phyloP scores from a whole-genome alignment of 805 yeast genomes.

The Starmerella etchellsii region DNA sequence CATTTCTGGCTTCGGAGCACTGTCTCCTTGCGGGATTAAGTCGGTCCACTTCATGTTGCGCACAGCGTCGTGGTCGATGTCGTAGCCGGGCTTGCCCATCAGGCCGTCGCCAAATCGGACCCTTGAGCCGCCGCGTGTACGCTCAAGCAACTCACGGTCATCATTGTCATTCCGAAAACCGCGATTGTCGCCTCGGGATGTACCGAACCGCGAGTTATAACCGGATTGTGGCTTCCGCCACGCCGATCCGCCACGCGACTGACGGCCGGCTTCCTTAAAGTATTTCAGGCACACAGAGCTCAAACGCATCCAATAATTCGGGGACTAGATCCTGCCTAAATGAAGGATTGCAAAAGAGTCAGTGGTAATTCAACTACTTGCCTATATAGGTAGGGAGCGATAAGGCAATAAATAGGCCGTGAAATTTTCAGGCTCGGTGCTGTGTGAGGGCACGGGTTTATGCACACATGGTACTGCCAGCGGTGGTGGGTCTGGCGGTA shows the following conservation, averaged over 20 bases:
- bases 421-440: no score
- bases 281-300: background rate
- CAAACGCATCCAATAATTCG: background rate
- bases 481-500: no score
- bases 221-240: background rate
- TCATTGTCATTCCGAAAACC: background rate
- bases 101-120: conserved; percentile 23
- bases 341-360: no score
- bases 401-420: no score
- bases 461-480: no score
- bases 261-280: background rate
- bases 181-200: background rate
- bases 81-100: conserved; percentile 23
- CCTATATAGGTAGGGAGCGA: no score
- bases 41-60: conserved; percentile 21
- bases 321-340: no score
- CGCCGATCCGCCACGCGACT: background rate
- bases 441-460: no score
- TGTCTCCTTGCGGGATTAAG: conserved; percentile 12
- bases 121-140: conserved; percentile 10
- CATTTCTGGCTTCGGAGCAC: conserved; percentile 1
- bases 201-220: no score
- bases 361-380: no score
- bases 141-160: conserved; percentile 9
- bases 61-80: conserved; percentile 20